Evolutionary conservation across 1,284 basidiomycete species (phyloP).

Genomic region (Termitomyces sp.): DNA sequence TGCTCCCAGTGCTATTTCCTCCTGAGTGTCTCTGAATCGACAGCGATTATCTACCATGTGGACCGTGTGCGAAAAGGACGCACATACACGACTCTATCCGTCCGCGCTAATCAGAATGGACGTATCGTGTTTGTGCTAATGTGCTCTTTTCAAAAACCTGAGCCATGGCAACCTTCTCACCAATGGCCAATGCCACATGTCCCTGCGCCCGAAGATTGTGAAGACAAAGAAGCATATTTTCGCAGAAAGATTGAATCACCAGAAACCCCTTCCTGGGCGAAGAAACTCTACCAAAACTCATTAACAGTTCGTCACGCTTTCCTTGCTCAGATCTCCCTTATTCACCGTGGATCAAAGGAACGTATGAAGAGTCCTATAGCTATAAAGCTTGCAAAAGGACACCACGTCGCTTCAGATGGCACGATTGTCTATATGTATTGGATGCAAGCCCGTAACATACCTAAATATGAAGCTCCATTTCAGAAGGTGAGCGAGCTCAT

Average conservation of each 20-base stretch:
- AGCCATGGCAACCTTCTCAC: slow-evolving; percentile 65
- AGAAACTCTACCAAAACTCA: slow-evolving; percentile 21
- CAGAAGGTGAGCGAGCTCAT: slow-evolving; percentile 59
- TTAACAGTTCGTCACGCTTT: slow-evolving; percentile 37
- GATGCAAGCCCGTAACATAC: slow-evolving; percentile 72
- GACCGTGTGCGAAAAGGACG: slow-evolving; percentile 81
- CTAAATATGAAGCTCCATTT: slow-evolving; percentile 64
- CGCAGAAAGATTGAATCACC: slow-evolving; percentile 29
- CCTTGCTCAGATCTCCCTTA: not conserved
- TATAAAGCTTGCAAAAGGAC: slow-evolving; percentile 47
- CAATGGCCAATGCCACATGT: slow-evolving; percentile 64
- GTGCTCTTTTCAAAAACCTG: slow-evolving; percentile 83
- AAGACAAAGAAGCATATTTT: slow-evolving; percentile 51
- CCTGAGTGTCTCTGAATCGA: slow-evolving; percentile 67
- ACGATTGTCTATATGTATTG: slow-evolving; percentile 64
- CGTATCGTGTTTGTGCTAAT: slow-evolving; percentile 76
- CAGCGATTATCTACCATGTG: slow-evolving; percentile 82
- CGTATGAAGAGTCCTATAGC: slow-evolving; percentile 65
- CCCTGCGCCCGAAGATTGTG: slow-evolving; percentile 61
- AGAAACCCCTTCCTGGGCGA: slow-evolving; percentile 10
- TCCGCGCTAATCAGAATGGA: slow-evolving; percentile 71
- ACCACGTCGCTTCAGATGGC: slow-evolving; percentile 42
- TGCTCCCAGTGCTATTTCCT: slow-evolving; percentile 84
- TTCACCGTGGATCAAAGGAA: slow-evolving; percentile 41
- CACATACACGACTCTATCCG: slow-evolving; percentile 69